phyloP scores from a whole-genome alignment of 257 asterid species.

The Solanum etuberosum region DNA sequence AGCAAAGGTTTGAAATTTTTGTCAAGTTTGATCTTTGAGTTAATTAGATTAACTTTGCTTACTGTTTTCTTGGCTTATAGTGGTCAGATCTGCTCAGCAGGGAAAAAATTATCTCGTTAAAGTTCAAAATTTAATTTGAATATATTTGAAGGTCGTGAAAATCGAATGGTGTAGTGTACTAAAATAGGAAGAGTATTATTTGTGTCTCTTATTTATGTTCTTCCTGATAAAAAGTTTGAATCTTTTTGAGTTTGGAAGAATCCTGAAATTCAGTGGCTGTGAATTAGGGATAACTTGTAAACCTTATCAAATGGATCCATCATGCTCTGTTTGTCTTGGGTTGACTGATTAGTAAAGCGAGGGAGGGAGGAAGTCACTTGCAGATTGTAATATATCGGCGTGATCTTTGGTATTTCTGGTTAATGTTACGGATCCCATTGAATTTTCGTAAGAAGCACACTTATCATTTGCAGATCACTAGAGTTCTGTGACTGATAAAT shows the following conservation, averaged over 20 bases:
- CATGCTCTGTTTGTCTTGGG: background rate
- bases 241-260: background rate
- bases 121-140: background rate
- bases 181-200: background rate
- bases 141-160: background rate
- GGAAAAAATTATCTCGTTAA: background rate
- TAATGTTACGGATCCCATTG: background rate
- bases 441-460: background rate
- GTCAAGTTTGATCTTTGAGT: background rate
- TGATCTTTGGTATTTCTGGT: background rate
- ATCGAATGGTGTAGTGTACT: background rate
- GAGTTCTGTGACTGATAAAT: background rate
- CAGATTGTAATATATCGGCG: background rate
- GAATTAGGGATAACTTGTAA: background rate
- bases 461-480: background rate
- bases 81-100: constrained; percentile 12
- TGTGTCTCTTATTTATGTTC: background rate
- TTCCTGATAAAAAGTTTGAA: background rate
- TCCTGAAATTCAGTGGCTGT: background rate
- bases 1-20: constrained; percentile 44
- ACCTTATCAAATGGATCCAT: background rate
- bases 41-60: background rate
- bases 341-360: background rate
- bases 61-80: background rate
- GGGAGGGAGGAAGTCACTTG: background rate